These are phyloP conservation scores for Ophiorrhiza pumila DNA, from an alignment of 257 asterid genomes.

Conservation along the genomic window DNA sequence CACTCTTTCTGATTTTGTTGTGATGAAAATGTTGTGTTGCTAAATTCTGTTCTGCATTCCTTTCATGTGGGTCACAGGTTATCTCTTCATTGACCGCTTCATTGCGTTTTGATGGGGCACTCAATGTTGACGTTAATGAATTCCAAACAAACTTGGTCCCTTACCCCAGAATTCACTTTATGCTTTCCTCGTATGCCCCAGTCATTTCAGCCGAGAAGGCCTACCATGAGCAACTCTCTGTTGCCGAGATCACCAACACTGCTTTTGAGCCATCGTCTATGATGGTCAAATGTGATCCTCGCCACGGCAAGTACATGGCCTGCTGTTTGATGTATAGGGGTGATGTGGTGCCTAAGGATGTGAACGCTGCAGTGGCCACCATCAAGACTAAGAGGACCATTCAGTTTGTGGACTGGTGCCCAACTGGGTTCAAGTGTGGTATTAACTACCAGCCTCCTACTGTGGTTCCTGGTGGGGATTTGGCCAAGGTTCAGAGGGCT, in stretches of 20 bases:
- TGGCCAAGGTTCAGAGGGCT: conserved; percentile 96
- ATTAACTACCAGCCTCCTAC: conserved; percentile 97
- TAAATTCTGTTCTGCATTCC: too few relatives aligned
- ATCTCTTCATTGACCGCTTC: conserved; percentile 92
- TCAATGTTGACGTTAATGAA: conserved; percentile 91
- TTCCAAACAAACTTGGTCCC: conserved; percentile 98
- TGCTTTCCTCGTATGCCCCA: conserved; percentile 95
- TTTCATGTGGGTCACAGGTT: conserved; percentile 40
- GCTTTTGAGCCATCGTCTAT: conserved; percentile 96
- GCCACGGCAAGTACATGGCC: conserved; percentile 98
- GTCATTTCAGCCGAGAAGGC: conserved; percentile 94
- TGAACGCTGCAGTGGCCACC: conserved; percentile 93
- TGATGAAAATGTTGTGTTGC: not conserved
- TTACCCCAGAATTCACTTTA: conserved; percentile 92
- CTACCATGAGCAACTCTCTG: conserved; percentile 91
- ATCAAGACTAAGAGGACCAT: conserved; percentile 96
- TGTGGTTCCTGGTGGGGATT: conserved; percentile 92
- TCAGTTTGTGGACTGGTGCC: conserved; percentile 98
- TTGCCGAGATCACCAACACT: conserved; percentile 89
- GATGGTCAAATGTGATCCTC: conserved; percentile 97
- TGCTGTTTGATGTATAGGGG: conserved; percentile 97
- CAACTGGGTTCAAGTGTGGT: conserved; percentile 95
- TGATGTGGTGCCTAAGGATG: conserved; percentile 94
- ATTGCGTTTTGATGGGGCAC: conserved; percentile 82
- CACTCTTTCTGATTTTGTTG: too few relatives aligned